Evolutionary conservation across 768 basidiomycete genomes (phyloP), one percentile per base, ranked within the genome.

Genomic region (Russula vinacea): DNA sequence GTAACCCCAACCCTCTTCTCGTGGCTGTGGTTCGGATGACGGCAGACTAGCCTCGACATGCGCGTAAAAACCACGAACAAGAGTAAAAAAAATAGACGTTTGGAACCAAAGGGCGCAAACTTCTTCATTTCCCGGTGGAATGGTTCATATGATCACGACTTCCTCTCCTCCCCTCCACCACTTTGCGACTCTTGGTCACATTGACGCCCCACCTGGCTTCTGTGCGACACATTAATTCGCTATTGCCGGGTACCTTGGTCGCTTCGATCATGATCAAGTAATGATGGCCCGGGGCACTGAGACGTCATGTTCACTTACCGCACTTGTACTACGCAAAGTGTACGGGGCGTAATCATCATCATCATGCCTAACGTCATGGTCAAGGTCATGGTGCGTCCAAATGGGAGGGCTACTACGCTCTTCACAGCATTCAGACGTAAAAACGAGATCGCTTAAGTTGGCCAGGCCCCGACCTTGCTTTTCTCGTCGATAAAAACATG

Each of bases 251-350:
- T 62, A 51, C 62, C 45, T 51, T 62, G 17, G 57, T 54, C 45
- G 35, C 37, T 49, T 47, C 45, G 58, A 55, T 54, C 45, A n/a
- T 59, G 45, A 54, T 64, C 51, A 64, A 33, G 57, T 24, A 40
- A 54, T 44, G 37, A 39, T n/a, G 5, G 29, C 42, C 29, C 44
- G n/a, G 11, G 26, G 14, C 11, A 33, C 44, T 5, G 44, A 29
- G 44, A 61, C 60, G 60, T 61, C 60, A 61, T 42, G 33, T 47
- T 45, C 52, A 19, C 37, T 52, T 40, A 26, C 26, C 45, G 26
- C 49, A 17, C 42, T 54, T 32, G 32, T 33, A 17, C 35, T 45
- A 58, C 44, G 57, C 44, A 58, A 57, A 26, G 9, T n/a, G 13
- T 14, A 13, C 13, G 16, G 44, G 33, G 7, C 3, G 60, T 55